These are phyloP conservation scores for Trichosporon faecale DNA, from an alignment of 1,284 basidiomycete genomes.

Conservation along the genomic window DNA sequence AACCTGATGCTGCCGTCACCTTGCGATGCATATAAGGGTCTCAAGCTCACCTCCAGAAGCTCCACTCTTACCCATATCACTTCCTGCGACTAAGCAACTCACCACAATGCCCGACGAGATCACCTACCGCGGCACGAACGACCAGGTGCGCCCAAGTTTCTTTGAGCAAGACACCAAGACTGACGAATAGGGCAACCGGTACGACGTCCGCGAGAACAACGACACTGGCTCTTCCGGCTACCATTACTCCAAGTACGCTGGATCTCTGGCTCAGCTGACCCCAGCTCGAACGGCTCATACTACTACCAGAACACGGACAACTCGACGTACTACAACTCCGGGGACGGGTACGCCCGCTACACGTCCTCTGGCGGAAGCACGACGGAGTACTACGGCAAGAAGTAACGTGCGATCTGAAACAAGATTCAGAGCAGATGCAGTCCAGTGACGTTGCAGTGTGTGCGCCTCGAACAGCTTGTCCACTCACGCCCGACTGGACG, in stretches of 20 bases:
- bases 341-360: slow-evolving; percentile 57
- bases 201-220: slow-evolving; percentile 54
- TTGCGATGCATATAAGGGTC: no score
- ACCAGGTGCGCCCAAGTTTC: slow-evolving; percentile 49
- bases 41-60: neutral
- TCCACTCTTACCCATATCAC: no score
- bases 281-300: slow-evolving; percentile 56
- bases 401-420: neutral
- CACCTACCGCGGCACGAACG: slow-evolving; percentile 58
- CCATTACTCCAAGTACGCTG: slow-evolving; percentile 59
- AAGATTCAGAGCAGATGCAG: neutral
- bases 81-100: no score
- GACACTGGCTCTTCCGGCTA: slow-evolving; percentile 55
- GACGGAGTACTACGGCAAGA: slow-evolving; percentile 22
- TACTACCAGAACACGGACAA: slow-evolving; percentile 63
- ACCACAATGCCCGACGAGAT: slow-evolving; percentile 24
- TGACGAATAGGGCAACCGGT: slow-evolving; percentile 58
- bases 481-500: no score
- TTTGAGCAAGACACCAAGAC: neutral
- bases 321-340: slow-evolving; percentile 61
- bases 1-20: no score
- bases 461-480: no score
- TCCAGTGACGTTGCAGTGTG: no score
- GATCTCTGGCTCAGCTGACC: slow-evolving; percentile 28
- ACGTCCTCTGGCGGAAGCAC: slow-evolving; percentile 57